Conservation (phyloP, 441 rosid genomes). For the Mallotus repandus region DNA sequence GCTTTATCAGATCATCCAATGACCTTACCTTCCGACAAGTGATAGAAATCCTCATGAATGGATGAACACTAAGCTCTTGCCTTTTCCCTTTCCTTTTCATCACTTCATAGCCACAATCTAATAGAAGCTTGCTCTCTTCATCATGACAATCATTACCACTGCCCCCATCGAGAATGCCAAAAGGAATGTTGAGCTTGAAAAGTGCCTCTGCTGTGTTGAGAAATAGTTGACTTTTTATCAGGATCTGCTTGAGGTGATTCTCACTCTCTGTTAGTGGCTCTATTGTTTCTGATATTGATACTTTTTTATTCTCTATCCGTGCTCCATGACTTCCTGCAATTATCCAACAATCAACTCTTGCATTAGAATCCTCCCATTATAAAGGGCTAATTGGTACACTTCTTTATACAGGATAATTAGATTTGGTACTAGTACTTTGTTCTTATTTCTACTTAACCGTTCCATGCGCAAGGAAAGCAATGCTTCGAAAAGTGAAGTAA, state of each 20-base stretch:
- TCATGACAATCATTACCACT: slow-evolving; percentile 29
- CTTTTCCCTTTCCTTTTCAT: slow-evolving; percentile 75
- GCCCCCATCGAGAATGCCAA: slow-evolving; percentile 26
- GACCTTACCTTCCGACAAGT: slow-evolving; percentile 38
- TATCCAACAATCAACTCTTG: slow-evolving; percentile 21
- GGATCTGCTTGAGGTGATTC: slow-evolving; percentile 58
- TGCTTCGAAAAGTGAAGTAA: background rate
- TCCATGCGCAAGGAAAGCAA: background rate
- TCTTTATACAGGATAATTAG: background rate
- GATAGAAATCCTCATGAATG: slow-evolving; percentile 41
- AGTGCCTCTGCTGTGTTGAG: slow-evolving; percentile 72
- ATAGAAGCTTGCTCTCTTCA: slow-evolving; percentile 50
- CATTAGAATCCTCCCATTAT: background rate
- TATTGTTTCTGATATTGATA: slow-evolving; percentile 22
- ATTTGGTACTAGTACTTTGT: background rate
- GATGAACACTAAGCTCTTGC: slow-evolving; percentile 67
- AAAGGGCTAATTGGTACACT: background rate
- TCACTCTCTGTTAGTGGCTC: slow-evolving; percentile 59
- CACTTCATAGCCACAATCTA: slow-evolving; percentile 79
- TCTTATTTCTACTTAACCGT: slow-evolving; percentile 1
- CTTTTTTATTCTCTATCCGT: slow-evolving; percentile 24
- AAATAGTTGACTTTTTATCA: slow-evolving; percentile 60
- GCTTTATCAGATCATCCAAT: slow-evolving; percentile 62
- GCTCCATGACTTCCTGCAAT: slow-evolving; percentile 43
- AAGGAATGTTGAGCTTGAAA: slow-evolving; percentile 66